Conservation (phyloP, 257 asterid species). For the Solanum rostratum region DNA sequence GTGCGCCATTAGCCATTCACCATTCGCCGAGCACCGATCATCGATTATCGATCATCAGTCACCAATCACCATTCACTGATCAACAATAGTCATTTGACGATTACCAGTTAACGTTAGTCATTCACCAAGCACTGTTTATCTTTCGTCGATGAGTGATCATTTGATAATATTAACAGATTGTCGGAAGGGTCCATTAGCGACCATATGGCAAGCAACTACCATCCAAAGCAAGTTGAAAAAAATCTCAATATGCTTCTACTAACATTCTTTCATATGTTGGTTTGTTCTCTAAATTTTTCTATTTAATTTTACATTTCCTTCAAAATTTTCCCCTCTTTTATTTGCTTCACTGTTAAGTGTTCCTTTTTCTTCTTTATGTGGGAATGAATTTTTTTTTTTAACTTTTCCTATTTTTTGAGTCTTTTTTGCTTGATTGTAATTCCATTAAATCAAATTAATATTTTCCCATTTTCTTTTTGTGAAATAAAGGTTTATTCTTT, state of each 20-base stretch:
- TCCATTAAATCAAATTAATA: background rate
- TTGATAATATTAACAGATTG: constrained; percentile 53
- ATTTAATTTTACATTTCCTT: too few relatives aligned
- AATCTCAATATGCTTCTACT: constrained; percentile 54
- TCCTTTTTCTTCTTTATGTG: background rate
- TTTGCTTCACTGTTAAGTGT: background rate
- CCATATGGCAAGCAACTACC: constrained; percentile 89
- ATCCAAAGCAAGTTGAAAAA: constrained; percentile 58
- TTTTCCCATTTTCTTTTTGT: background rate
- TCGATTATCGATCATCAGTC: background rate
- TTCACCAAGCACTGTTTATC: too few relatives aligned
- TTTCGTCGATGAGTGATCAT: background rate
- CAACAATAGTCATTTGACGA: too few relatives aligned
- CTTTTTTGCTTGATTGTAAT: background rate
- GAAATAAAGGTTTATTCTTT: background rate
- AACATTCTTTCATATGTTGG: constrained; percentile 58
- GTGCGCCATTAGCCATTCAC: background rate
- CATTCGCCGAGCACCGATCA: too few relatives aligned
- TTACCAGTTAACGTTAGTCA: too few relatives aligned
- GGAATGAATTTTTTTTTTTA: background rate
- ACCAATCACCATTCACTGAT: too few relatives aligned
- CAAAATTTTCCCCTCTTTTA: too few relatives aligned
- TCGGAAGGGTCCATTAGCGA: constrained; percentile 68
- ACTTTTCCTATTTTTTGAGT: background rate
- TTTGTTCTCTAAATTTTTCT: constrained; percentile 2